phyloP scores from a whole-genome alignment of 2,329 filamentous ascomycete species.

The Colletotrichum spinosum region DNA sequence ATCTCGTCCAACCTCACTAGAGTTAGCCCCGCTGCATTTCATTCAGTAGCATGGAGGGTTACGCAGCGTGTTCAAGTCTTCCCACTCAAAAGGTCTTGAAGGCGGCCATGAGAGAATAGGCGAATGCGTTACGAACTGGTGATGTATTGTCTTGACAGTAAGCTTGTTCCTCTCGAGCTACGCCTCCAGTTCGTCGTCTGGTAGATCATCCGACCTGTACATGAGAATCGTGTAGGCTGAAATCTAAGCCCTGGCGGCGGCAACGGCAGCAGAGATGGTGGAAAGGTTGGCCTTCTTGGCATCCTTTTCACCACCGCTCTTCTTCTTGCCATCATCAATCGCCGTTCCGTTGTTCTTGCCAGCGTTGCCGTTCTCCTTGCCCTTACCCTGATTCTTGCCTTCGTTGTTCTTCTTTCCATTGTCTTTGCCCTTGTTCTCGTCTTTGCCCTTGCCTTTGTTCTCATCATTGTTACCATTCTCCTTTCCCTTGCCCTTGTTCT shows the following conservation, averaged over 20 bases:
- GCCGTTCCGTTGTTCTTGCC: slow-evolving; percentile 1
- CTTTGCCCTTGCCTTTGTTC: slow-evolving; percentile 4
- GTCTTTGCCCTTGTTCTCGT: slow-evolving; percentile 1
- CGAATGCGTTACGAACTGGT: no score
- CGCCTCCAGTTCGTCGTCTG: background rate
- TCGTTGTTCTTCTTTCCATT: slow-evolving; percentile 1
- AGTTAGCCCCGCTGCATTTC: no score
- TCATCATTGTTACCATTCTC: background rate
- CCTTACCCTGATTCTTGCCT: background rate
- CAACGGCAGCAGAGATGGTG: background rate
- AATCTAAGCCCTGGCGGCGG: background rate
- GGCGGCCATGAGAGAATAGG: no score
- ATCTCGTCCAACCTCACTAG: no score
- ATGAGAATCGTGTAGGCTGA: background rate
- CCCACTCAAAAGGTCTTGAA: no score
- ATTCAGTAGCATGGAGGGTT: no score
- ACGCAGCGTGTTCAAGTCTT: no score
- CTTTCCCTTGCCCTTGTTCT: slow-evolving; percentile 9
- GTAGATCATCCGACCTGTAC: background rate
- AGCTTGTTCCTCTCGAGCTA: no score
- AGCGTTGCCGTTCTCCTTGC: background rate
- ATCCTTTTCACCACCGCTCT: background rate
- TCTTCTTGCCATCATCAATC: background rate
- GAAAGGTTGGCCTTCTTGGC: slow-evolving; percentile 6
- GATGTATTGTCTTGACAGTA: no score